These are phyloP conservation scores for Saccharomyces kudriavzevii DNA, from an alignment of 805 yeast genomes.

Conservation along the genomic window DNA sequence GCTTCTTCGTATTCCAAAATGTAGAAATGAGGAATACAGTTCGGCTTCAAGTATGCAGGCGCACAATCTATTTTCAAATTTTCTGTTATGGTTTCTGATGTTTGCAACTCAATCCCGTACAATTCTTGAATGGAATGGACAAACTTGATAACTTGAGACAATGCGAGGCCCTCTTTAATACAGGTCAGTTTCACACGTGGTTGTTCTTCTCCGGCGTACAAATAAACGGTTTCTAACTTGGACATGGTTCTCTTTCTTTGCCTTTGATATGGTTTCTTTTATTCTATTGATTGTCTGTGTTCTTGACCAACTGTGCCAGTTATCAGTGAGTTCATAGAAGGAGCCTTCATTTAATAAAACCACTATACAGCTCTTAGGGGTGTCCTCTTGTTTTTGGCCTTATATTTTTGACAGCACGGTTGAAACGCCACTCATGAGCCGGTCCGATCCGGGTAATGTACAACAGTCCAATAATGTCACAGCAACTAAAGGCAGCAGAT, in stretches of 20 bases:
- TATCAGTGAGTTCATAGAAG: not conserved
- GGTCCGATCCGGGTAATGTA: not conserved
- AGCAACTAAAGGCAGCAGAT: not conserved
- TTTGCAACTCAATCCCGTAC: constrained; percentile 19
- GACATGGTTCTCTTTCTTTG: constrained; percentile 1
- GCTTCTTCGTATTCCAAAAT: constrained; percentile 23
- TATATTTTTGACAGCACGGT: not conserved
- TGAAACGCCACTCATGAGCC: not conserved
- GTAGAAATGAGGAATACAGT: constrained; percentile 17
- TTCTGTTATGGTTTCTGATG: constrained; percentile 24
- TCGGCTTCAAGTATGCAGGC: constrained; percentile 6
- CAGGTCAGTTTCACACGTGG: constrained; percentile 22
- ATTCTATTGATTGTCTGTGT: not conserved
- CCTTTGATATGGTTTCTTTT: not conserved
- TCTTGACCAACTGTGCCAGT: not conserved
- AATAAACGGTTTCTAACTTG: constrained; percentile 15
- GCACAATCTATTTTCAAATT: constrained; percentile 21
- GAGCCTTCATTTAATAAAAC: too few relatives aligned
- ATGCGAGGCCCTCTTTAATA: constrained; percentile 8
- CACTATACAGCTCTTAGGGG: not conserved
- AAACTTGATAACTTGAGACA: constrained; percentile 11
- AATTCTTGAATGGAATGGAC: constrained; percentile 21
- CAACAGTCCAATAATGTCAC: not conserved
- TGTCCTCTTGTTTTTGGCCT: not conserved
- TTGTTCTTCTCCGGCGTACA: constrained; percentile 21